A percentile compares a stretch with the other conserved stretches of the same genome.
Conservation (phyloP, 1,139 yeast species). For the Zygosaccharomyces sapae region DNA sequence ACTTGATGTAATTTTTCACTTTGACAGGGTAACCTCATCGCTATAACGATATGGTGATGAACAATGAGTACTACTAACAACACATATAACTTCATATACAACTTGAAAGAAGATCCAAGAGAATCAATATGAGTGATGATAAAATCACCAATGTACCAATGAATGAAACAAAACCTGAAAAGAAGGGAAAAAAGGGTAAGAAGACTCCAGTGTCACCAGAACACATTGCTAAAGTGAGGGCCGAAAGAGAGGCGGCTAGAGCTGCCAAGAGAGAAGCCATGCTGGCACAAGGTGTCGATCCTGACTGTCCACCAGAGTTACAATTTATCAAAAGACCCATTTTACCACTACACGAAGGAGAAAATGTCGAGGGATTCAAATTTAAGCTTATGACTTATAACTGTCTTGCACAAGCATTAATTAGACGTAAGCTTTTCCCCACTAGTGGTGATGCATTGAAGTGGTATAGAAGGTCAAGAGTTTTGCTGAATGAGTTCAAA, state of each 20-base stretch:
- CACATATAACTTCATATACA: neutral
- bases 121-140: neutral
- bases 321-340: slow-evolving; percentile 58
- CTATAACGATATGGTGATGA: neutral
- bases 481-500: slow-evolving; percentile 57
- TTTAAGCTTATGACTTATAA: slow-evolving; percentile 64
- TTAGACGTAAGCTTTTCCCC: slow-evolving; percentile 74
- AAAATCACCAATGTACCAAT: neutral
- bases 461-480: slow-evolving; percentile 70
- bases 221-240: slow-evolving; percentile 51
- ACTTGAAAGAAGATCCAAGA: neutral
- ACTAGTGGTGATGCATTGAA: slow-evolving; percentile 77
- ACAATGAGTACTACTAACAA: neutral
- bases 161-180: neutral
- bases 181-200: slow-evolving; percentile 28
- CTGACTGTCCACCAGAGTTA: slow-evolving; percentile 42
- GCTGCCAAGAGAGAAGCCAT: slow-evolving; percentile 46
- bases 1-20: slow-evolving; percentile 62
- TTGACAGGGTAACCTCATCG: slow-evolving; percentile 13
- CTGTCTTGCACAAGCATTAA: slow-evolving; percentile 75
- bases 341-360: slow-evolving; percentile 36
- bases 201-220: slow-evolving; percentile 53
- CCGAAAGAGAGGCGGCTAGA: slow-evolving; percentile 48
- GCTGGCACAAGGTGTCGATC: slow-evolving; percentile 46
- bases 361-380: slow-evolving; percentile 19